Evolutionary conservation across 2,329 filamentous ascomycete genomes (phyloP), one percentile per base, ranked within the genome.

Genomic region (Aspergillus tubingensis): DNA sequence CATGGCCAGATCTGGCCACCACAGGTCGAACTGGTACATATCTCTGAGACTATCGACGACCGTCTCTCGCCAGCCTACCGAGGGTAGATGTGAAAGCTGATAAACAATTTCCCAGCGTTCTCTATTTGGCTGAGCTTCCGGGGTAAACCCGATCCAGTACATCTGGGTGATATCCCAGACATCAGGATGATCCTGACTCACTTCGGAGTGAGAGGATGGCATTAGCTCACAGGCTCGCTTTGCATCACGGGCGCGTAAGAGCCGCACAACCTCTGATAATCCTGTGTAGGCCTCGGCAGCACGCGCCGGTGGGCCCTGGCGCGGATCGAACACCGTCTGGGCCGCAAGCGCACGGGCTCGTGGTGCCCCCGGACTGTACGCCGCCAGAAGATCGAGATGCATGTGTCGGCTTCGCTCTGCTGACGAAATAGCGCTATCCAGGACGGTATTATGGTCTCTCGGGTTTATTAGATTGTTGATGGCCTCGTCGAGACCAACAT

Each of bases 341-440:
- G 50, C n/a, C 5, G 63, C 61, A 5, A 67, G 17, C 2, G 68
- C 68, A 13, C 62, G 57, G 5, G 59, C 30, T 8, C 67, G 62
- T 8, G 63, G 47, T 15, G 56, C 27, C 3, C 59, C 65, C 0
- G 59, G 38, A 27, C 63, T 66, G 41, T 68, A 68, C 1, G 58
- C 58, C 19, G 65, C 63, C 8, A 71, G 56, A 15, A 51, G 57
- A 2, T 62, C 53, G 17, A 71, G 61, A 48, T 70, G 66, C 6
- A 32, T 39, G 21, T 64, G 63, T 11, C 68, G 66, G n/a, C 63
- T 67, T 4, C 54, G 5, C 30, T 64, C 65, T 4, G 62, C 67
- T 3, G 48, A 58, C 11, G 62, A 53, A 8, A 71, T 63, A n/a
- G 68, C 66, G 15, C 58, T 47, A 25, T 71, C 69, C 8, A 71